Percentiles rank a stretch among this genome's conserved stretches.
These are phyloP conservation scores for Russula virescens DNA, from an alignment of 768 basidiomycete species.

Conservation along the genomic window DNA sequence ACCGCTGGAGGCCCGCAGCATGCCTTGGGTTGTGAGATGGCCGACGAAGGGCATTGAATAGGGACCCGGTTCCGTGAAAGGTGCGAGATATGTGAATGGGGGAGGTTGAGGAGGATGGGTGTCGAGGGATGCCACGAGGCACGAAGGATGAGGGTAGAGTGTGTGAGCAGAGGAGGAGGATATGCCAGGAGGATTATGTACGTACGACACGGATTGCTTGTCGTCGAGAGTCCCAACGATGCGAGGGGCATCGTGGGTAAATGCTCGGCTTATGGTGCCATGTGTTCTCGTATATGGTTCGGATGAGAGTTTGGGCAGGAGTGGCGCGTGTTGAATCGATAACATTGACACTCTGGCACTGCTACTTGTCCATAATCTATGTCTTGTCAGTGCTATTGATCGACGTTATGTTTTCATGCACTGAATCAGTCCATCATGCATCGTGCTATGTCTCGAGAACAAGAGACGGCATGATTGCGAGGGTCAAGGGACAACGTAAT, in stretches of 20 bases:
- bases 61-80: slow-evolving; percentile 46
- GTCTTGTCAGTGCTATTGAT: too few species aligned
- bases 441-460: too few species aligned
- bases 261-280: background rate
- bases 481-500: too few species aligned
- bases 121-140: slow-evolving; percentile 30
- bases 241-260: slow-evolving; percentile 30
- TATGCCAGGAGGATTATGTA: slow-evolving; percentile 28
- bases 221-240: slow-evolving; percentile 29
- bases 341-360: too few species aligned
- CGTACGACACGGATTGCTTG: slow-evolving; percentile 24
- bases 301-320: too few species aligned
- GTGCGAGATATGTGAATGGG: slow-evolving; percentile 38
- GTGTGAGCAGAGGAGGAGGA: slow-evolving; percentile 31
- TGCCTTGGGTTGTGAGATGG: slow-evolving; percentile 53
- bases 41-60: slow-evolving; percentile 52
- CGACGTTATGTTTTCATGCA: too few species aligned
- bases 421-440: too few species aligned
- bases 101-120: slow-evolving; percentile 18
- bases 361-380: too few species aligned
- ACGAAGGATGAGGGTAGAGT: slow-evolving; percentile 39
- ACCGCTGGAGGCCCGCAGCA: slow-evolving; percentile 29
- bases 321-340: too few species aligned
- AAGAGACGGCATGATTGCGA: too few species aligned
- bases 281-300: too few species aligned